phyloP scores from a whole-genome alignment of 2,329 filamentous ascomycete species.

The Cercospora sojina region DNA sequence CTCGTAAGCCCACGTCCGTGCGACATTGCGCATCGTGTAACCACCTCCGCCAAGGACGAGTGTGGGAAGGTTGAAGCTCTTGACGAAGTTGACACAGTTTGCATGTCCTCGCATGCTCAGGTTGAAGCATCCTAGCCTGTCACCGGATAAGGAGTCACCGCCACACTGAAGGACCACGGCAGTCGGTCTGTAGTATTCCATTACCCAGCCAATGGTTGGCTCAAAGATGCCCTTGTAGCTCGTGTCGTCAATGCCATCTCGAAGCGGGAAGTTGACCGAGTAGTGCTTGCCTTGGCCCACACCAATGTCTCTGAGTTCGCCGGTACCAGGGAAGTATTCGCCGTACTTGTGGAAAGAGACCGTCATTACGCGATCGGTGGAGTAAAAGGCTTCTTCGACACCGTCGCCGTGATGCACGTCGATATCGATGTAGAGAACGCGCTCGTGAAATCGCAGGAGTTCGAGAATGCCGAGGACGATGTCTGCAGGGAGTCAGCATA shows the following conservation, averaged over 20 bases:
- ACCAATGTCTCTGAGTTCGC: conserved; percentile 67
- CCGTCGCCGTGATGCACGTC: conserved; percentile 68
- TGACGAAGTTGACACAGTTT: conserved; percentile 68
- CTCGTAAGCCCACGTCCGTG: conserved; percentile 65
- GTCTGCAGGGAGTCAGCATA: conserved; percentile 44
- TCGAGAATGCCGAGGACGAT: conserved; percentile 67
- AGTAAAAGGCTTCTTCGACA: conserved; percentile 71
- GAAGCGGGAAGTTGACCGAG: conserved; percentile 67
- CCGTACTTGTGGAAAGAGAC: conserved; percentile 72
- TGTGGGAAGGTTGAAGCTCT: conserved; percentile 65
- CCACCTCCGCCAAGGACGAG: conserved; percentile 67
- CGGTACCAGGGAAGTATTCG: conserved; percentile 70
- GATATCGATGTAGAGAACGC: conserved; percentile 66
- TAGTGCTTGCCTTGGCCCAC: conserved; percentile 67
- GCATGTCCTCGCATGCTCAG: conserved; percentile 69
- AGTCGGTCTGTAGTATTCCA: conserved; percentile 67
- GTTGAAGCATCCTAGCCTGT: conserved; percentile 68
- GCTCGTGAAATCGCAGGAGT: conserved; percentile 62
- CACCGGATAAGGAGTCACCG: conserved; percentile 66
- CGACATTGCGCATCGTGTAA: conserved; percentile 67
- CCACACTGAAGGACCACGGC: conserved; percentile 69
- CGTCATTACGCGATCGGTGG: conserved; percentile 70
- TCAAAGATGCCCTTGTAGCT: conserved; percentile 69
- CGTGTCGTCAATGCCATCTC: conserved; percentile 66
- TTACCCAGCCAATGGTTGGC: conserved; percentile 65